phyloP scores from a whole-genome alignment of 2,329 filamentous ascomycete species.

The Monosporascus ibericus region DNA sequence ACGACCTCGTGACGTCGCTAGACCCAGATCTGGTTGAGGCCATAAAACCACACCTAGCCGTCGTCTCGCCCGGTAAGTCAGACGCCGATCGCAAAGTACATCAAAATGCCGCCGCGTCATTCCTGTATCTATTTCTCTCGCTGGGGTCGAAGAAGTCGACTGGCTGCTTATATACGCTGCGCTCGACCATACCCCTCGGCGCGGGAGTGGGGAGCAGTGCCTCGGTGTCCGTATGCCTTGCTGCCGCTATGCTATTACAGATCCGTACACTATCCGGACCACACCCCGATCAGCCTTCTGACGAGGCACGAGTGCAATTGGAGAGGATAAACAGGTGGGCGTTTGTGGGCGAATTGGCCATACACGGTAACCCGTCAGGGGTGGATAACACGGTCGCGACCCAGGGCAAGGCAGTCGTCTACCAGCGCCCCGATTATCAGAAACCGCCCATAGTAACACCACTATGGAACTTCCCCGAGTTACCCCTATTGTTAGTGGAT shows the following conservation, averaged over 20 bases:
- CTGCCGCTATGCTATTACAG: constrained; percentile 78
- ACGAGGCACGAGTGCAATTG: constrained; percentile 83
- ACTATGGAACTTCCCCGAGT: constrained; percentile 82
- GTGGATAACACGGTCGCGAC: constrained; percentile 96
- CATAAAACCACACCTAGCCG: constrained; percentile 70
- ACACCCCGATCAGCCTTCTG: constrained; percentile 81
- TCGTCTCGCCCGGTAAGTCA: constrained; percentile 60
- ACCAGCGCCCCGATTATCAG: constrained; percentile 71
- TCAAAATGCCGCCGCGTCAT: constrained; percentile 72
- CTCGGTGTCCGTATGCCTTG: constrained; percentile 86
- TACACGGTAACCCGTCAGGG: constrained; percentile 93
- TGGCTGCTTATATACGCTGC: constrained; percentile 80
- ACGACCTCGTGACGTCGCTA: constrained; percentile 77
- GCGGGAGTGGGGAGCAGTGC: constrained; percentile 89
- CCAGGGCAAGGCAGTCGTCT: constrained; percentile 90
- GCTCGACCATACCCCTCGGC: constrained; percentile 88
- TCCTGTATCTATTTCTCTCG: constrained; percentile 89
- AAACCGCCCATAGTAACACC: constrained; percentile 72
- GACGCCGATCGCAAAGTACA: constrained; percentile 78
- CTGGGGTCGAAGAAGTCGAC: constrained; percentile 74
- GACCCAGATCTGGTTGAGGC: constrained; percentile 77
- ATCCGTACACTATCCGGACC: constrained; percentile 83
- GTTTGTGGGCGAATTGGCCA: constrained; percentile 94
- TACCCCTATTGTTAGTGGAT: constrained; percentile 85
- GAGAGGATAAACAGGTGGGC: constrained; percentile 98